Conservation (phyloP, 441 rosid species). For the Erodium chrysanthum region DNA sequence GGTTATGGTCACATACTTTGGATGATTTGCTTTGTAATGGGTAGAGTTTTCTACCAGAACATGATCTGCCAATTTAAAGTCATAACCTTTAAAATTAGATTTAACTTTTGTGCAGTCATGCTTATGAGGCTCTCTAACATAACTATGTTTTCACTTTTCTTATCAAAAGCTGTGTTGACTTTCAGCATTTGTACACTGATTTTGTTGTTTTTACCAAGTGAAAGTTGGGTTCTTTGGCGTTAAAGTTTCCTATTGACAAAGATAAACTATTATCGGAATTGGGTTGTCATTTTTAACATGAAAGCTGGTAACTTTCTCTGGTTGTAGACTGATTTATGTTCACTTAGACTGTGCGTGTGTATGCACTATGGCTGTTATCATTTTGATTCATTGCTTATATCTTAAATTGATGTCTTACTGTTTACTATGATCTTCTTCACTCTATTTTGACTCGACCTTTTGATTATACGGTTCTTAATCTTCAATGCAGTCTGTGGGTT, state of each 20-base stretch:
- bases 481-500: slow-evolving; percentile 51
- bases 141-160: too few species aligned
- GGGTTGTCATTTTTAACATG: not conserved
- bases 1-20: too few species aligned
- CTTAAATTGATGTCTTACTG: not conserved
- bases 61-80: too few species aligned
- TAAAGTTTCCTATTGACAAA: not conserved
- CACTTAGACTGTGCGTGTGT: not conserved
- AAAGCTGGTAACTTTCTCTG: not conserved
- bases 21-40: too few species aligned
- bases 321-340: not conserved
- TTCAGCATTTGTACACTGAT: too few species aligned
- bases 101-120: not conserved
- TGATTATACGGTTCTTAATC: not conserved
- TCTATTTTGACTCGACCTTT: not conserved
- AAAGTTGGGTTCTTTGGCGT: not conserved
- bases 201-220: not conserved
- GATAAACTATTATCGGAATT: not conserved
- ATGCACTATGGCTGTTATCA: not conserved
- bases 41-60: too few species aligned
- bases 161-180: not conserved
- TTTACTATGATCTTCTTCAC: not conserved
- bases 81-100: too few species aligned
- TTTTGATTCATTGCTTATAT: not conserved
- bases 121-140: not conserved